A percentile compares a stretch with the other conserved stretches of the same genome.
Conservation (phyloP, 2,329 filamentous ascomycete species). For the Fulvia fulva region DNA sequence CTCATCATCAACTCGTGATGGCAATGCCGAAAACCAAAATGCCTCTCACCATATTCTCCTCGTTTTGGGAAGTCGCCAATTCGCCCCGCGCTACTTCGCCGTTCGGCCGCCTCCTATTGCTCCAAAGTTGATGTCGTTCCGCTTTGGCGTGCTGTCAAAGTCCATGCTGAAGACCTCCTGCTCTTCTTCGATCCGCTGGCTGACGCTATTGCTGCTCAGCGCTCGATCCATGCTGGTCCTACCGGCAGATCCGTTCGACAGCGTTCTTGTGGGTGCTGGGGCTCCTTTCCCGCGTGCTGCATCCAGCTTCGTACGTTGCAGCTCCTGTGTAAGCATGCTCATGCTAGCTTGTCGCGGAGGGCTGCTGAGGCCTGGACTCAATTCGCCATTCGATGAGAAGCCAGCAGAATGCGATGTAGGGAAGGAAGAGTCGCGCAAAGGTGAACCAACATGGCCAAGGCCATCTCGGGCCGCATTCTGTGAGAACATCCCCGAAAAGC, state of each 20-base stretch:
- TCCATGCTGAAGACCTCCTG: slow-evolving; percentile 25
- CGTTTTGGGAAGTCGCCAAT: too few species aligned
- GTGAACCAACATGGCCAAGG: slow-evolving; percentile 62
- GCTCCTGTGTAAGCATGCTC: slow-evolving; percentile 58
- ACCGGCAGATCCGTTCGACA: slow-evolving; percentile 21
- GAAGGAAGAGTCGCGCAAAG: slow-evolving; percentile 53
- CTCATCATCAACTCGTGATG: slow-evolving; percentile 4
- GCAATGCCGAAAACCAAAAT: slow-evolving; percentile 3
- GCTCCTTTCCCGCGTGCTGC: slow-evolving; percentile 22
- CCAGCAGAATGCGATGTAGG: slow-evolving; percentile 20
- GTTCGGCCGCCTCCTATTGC: slow-evolving; percentile 20
- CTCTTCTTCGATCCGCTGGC: slow-evolving; percentile 24
- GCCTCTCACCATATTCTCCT: background rate
- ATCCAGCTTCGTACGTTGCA: slow-evolving; percentile 37
- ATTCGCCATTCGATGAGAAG: slow-evolving; percentile 21
- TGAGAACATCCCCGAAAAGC: slow-evolving; percentile 56
- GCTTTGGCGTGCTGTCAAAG: slow-evolving; percentile 14
- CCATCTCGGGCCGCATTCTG: slow-evolving; percentile 32
- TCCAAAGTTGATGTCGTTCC: slow-evolving; percentile 12
- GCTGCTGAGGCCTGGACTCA: slow-evolving; percentile 47
- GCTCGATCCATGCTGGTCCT: slow-evolving; percentile 21
- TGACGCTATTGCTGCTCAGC: slow-evolving; percentile 22
- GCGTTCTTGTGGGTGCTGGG: slow-evolving; percentile 9
- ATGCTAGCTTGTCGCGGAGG: slow-evolving; percentile 56
- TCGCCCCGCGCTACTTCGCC: slow-evolving; percentile 13